Base-by-base conservation (phyloP, 1,139 yeast species). In the Kodamaea ohmeri region DNA sequence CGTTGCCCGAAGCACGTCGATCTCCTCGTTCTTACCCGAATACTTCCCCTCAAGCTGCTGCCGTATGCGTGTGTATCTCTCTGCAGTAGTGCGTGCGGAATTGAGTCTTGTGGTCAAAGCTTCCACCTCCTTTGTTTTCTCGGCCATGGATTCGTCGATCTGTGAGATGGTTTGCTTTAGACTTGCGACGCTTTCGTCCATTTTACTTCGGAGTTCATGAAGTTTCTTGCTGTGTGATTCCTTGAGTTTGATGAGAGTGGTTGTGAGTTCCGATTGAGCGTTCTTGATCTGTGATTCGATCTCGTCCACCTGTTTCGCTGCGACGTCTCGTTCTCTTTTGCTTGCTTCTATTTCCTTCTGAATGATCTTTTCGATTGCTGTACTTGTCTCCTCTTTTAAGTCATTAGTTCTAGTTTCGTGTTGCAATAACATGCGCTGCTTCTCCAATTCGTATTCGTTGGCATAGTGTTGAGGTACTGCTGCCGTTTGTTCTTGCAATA, bases 311-410 rank as follows among this genome's bases (percentile, higher is more conserved):
- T 19, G 45, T 13, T 7, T 32, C 34, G 7, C 64, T 34, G 8
- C 48, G 38, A 2, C 44, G 43, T 34, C 55, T 55, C 37, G 63
- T 56, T 19, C 52, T 43, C 35, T 60, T 60, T 31, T 60, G 48
- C 32, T 57, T 49, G 24, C 51, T 45, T 4, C 62, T 47, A 45
- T 63, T 64, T 37, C 41, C 13, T 4, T 56, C 48, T 51, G 49
- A 22, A 68, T 61, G 8, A 68, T 46, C 8, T 49, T 43, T 34
- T 74, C 76, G 5, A 71, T 61, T 43, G 67, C 57, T 2, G 40
- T 47, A 2, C 60, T 49, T 6, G 60, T 68, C 5, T 53, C 52
- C 40, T 67, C 71, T 35, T 70, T 70, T 32, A 72, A 50, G 14
- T 56, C 53, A 38, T 65, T 60, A 12, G 73, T 51, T 19, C 44